Conservation (phyloP, 176 grass and related monocot species). For the Olyra latifolia region DNA sequence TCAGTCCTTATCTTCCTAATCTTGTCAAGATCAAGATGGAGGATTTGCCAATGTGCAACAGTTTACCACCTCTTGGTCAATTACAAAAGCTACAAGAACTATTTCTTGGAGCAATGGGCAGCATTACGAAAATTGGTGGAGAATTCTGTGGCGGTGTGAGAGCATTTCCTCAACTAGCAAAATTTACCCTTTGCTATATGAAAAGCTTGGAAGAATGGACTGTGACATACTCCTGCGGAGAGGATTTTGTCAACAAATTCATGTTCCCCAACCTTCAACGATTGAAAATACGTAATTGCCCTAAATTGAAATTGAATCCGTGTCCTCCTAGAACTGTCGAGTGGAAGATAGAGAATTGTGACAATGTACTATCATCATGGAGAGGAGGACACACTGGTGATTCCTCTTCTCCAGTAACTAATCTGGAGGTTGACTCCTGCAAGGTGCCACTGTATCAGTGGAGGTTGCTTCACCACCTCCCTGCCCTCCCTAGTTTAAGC, state of each 20-base stretch:
- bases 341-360: neutral
- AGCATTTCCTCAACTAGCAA: slow-evolving; percentile 8
- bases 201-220: neutral
- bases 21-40: neutral
- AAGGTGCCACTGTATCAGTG: neutral
- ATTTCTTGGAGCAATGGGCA: neutral
- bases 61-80: slow-evolving; percentile 7
- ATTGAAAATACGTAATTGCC: neutral
- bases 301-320: neutral
- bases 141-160: neutral
- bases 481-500: neutral
- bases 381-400: neutral
- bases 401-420: neutral
- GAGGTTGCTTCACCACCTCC: slow-evolving; percentile 9
- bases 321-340: neutral
- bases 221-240: neutral
- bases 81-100: neutral
- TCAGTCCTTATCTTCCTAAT: neutral
- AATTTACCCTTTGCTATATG: neutral
- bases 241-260: neutral
- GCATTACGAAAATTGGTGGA: neutral
- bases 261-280: neutral
- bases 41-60: neutral
- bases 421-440: neutral
- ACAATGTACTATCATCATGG: neutral